Base-by-base conservation (phyloP, 1,139 yeast species). In the Taphrina populina region DNA sequence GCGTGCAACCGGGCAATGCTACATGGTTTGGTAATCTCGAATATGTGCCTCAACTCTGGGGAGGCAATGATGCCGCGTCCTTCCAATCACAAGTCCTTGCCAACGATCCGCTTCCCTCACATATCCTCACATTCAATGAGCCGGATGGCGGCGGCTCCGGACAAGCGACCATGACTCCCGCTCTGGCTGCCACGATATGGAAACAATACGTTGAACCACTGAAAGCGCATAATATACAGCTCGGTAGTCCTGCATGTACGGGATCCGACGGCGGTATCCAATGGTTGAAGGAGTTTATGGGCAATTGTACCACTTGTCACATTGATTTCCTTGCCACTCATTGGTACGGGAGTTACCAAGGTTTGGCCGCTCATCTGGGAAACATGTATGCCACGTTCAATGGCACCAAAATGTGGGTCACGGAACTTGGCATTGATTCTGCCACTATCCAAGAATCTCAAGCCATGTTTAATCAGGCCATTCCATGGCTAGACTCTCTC, bases 191-290 rank as follows among this genome's bases (percentile, higher is more conserved):
- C 37, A 21, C 36, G 11, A 35, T 41, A 4, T 52, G 56, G 56
- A 52, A 34, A 24, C 32, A 24, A 32, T 41, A 41, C 33, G 37
- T 52, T 24, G 47, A 52, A 36, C 56, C 56, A 2, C 36, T 52
- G 21, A 26, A 20, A 13, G 41, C 56, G 20, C 49, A 52, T 17
- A 36, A 36, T 24, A 39, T 52, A 29, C 34, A 35, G 19, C 46
- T 52, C 33, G 57, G 57, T 8, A 34, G 52, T 26, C 57, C 57
- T 8, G 52, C 52, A 19, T 51, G 49, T 27, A 52, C 57, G 11
- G 52, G 52, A 5, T 30, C 52, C 17, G 52, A 51, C 23, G 23
- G 27, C 11, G 57, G 57, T 8, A 43, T 44, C 30, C 45, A 19
- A 15, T 52, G 57, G 57, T 24, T 52, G 24, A 23, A 37, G 21